Conservation (phyloP, 306 rosid genomes). For the Alnus rubra region DNA sequence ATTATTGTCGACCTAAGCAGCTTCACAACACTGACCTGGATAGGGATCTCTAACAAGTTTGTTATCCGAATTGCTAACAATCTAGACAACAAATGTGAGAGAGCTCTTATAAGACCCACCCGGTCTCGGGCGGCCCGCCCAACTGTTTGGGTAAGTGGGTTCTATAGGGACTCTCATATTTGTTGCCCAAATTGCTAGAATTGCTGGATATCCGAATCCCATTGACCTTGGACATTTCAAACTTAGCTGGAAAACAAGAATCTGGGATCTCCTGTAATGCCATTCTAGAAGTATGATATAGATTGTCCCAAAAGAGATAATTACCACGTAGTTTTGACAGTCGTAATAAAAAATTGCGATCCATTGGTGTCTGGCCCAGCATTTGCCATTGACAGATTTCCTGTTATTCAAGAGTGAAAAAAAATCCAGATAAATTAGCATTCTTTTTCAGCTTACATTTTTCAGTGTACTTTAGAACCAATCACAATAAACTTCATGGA, state of each 20-base stretch:
- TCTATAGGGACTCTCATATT: too few species aligned
- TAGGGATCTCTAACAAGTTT: too few species aligned
- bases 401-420: constrained; percentile 33
- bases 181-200: too few species aligned
- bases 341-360: constrained; percentile 88
- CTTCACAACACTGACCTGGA: background rate
- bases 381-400: constrained; percentile 88
- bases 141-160: too few species aligned
- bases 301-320: constrained; percentile 7
- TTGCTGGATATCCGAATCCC: too few species aligned
- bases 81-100: too few species aligned
- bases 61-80: too few species aligned
- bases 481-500: background rate
- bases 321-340: constrained; percentile 82
- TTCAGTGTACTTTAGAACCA: background rate
- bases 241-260: background rate
- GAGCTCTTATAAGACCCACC: too few species aligned
- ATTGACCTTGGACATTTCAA: background rate
- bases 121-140: too few species aligned
- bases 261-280: background rate
- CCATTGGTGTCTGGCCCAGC: constrained; percentile 87
- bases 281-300: background rate
- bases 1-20: background rate
- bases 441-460: background rate
- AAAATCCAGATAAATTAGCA: background rate